These are phyloP conservation scores for Nannochloropsis salina DNA, from an alignment of 108 stramenopile species.

Conservation along the genomic window DNA sequence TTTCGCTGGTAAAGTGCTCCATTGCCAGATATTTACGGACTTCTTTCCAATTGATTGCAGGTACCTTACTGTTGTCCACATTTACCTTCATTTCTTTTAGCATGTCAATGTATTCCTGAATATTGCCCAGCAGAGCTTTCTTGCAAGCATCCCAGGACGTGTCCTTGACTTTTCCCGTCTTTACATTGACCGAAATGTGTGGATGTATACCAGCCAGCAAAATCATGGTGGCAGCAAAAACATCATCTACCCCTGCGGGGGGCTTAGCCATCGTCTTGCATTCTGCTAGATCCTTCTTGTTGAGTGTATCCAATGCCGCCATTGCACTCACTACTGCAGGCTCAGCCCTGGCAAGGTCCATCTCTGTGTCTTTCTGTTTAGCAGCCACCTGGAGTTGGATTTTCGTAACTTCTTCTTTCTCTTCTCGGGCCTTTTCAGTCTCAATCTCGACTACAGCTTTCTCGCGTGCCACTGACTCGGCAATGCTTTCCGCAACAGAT, in stretches of 20 bases:
- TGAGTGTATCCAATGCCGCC: slow-evolving; percentile 63
- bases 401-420: slow-evolving; percentile 63
- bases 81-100: slow-evolving; percentile 64
- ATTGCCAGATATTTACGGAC: slow-evolving; percentile 60
- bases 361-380: slow-evolving; percentile 63
- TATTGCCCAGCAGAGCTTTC: slow-evolving; percentile 68
- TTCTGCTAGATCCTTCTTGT: slow-evolving; percentile 62
- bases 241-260: slow-evolving; percentile 69
- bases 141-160: slow-evolving; percentile 67
- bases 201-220: slow-evolving; percentile 72
- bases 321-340: slow-evolving; percentile 62
- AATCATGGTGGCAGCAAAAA: slow-evolving; percentile 80
- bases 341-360: slow-evolving; percentile 61
- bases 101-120: slow-evolving; percentile 66
- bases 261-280: slow-evolving; percentile 65
- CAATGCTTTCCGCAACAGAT: slow-evolving; percentile 67
- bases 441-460: slow-evolving; percentile 69
- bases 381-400: slow-evolving; percentile 56
- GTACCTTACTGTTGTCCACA: slow-evolving; percentile 60
- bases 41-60: slow-evolving; percentile 62
- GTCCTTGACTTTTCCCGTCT: slow-evolving; percentile 69
- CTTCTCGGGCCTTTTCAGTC: slow-evolving; percentile 62
- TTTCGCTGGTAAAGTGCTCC: slow-evolving; percentile 67
- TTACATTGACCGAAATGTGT: slow-evolving; percentile 48
- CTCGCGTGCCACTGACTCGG: slow-evolving; percentile 67